Base-by-base conservation (phyloP, 2,329 filamentous ascomycete genomes). In the Amesomyces nigricolor region DNA sequence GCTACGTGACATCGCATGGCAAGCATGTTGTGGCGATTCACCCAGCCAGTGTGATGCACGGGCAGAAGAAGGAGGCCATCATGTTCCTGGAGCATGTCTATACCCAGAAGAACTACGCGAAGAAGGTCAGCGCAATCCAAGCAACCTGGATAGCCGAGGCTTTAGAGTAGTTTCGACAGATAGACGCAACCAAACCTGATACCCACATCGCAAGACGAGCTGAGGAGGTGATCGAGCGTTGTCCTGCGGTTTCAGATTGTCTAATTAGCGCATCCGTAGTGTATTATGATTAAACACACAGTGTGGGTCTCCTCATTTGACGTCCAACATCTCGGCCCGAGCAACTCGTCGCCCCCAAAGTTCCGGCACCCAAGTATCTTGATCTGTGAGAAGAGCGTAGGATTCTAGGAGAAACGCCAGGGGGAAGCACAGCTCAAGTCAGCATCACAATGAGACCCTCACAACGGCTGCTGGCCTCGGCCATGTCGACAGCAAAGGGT, bases 61-160 rank as follows among this genome's bases (percentile, higher is more conserved):
- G 83, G 0, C 75, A 78, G 63, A 85, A 85, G 68, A 78, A 76
- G 64, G 82, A 85, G 68, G 82, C 82, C 4, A 84, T 87, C 65
- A 83, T 87, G 82, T 87, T 85, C 58, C 66, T 86, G 9, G 83
- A 87, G 60, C 80, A 86, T 60, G 81, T 86, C 0, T 86, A 80
- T 62, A 87, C 83, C 1, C 78, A 78, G 52, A 85, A 83, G 70
- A 86, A 81, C 63, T 86, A 86, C 57, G 83, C 79, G 0, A 85
- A 85, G 66, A 85, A 82, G 67, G 82, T 86, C 57, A 85, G 80
- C 67, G 77, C 76, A 1, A 76, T 86, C 14, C 78, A 83, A 57
- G 79, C 78, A 0, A 71, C 75, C 26, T 86, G 83, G 83, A 79
- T 86, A 14, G 68, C 74, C 0, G 77, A 81, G 60, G 75, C 75